These are phyloP conservation scores for Saprolegnia diclina DNA, from an alignment of 352 stramenopile genomes.

Conservation along the genomic window DNA sequence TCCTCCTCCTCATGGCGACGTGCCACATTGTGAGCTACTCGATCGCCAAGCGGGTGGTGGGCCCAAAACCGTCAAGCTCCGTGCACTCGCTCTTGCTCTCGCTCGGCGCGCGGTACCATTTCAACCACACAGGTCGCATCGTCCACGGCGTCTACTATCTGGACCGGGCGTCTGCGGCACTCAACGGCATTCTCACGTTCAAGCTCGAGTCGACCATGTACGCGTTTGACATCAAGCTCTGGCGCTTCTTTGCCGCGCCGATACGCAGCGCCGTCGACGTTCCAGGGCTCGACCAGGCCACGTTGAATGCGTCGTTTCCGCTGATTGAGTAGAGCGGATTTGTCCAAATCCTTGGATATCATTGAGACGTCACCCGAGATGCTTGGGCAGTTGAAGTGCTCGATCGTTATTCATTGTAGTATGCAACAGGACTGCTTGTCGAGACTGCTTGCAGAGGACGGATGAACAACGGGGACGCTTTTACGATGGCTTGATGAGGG, in stretches of 20 bases:
- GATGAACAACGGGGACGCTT: too few relatives aligned
- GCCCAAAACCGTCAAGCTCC: neutral
- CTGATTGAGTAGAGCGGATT: too few relatives aligned
- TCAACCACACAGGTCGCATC: neutral
- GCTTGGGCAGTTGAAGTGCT: too few relatives aligned
- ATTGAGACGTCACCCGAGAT: too few relatives aligned
- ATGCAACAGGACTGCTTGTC: too few relatives aligned
- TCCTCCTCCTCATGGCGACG: neutral
- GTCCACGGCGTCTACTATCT: constrained; percentile 15
- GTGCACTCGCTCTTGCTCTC: constrained; percentile 7
- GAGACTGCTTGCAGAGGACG: too few relatives aligned
- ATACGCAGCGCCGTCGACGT: too few relatives aligned
- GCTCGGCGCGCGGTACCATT: constrained; percentile 4
- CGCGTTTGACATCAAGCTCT: constrained; percentile 14
- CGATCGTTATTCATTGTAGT: too few relatives aligned
- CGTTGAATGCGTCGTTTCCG: too few relatives aligned
- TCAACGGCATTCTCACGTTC: constrained; percentile 17
- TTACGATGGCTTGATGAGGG: too few relatives aligned
- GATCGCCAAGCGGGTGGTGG: neutral
- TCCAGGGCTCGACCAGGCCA: too few relatives aligned
- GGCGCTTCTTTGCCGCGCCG: constrained; percentile 2
- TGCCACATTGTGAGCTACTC: constrained; percentile 8
- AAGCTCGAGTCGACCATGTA: neutral
- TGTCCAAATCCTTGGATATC: too few relatives aligned
- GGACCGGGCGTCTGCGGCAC: constrained; percentile 4